Percentiles rank a stretch among this genome's conserved stretches.
Conservation (phyloP, 2,329 filamentous ascomycete species). For the Drechslerella coelobrocha region DNA sequence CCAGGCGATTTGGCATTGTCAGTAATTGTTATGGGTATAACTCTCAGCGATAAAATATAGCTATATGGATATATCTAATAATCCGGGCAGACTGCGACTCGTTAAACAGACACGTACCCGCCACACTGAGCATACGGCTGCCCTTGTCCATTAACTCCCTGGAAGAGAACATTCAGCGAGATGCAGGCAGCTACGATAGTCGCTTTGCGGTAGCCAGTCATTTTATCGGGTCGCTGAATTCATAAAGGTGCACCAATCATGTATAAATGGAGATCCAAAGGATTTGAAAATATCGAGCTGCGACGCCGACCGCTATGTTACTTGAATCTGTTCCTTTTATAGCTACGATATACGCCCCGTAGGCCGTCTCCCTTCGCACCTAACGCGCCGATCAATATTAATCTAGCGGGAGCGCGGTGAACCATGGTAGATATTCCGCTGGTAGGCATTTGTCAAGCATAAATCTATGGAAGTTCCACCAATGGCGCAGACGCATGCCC, state of each 20-base stretch:
- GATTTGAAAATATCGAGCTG: too few species aligned
- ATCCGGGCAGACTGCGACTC: neutral
- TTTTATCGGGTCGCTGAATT: constrained; percentile 7
- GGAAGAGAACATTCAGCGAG: constrained; percentile 10
- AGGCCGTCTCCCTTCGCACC: too few species aligned
- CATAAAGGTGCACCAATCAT: neutral
- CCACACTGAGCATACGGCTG: constrained; percentile 37
- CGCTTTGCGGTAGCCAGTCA: constrained; percentile 16
- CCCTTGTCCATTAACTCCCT: constrained; percentile 19
- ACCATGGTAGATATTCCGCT: neutral
- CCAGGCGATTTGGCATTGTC: neutral
- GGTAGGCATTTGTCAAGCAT: too few species aligned
- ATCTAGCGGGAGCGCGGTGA: neutral
- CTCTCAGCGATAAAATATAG: neutral
- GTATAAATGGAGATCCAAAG: neutral
- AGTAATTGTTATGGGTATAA: neutral
- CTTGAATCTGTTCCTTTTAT: too few species aligned
- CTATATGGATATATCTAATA: too few species aligned
- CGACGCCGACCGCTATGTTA: too few species aligned
- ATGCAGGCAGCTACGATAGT: constrained; percentile 12
- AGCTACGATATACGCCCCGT: too few species aligned
- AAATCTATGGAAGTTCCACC: constrained; percentile 42
- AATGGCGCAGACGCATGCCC: constrained; percentile 12
- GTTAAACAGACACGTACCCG: constrained; percentile 10
- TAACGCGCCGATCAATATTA: neutral